Evolutionary conservation across 495 filamentous ascomycete genomes (phyloP).

Genomic region (Beverwykella pulmonaria): DNA sequence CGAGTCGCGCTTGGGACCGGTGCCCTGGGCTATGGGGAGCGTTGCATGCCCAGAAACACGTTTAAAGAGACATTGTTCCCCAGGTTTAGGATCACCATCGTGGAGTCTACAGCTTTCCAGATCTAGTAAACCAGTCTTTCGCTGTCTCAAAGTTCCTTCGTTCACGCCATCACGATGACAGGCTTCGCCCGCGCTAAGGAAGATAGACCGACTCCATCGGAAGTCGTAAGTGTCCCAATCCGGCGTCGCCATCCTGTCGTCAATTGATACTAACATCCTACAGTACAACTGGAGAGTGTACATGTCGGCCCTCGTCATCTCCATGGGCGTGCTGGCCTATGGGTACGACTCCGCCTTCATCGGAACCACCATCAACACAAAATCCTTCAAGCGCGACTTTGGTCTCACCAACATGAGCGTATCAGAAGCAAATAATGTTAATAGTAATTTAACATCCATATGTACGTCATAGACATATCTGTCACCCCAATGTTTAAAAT

Average conservation of each 20-base stretch:
- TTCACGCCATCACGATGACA: conserved; percentile 26
- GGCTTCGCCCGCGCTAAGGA: conserved; percentile 44
- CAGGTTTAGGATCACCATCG: conserved; percentile 12
- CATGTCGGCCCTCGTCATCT: conserved; percentile 33
- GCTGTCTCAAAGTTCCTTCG: neutral
- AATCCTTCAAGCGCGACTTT: conserved; percentile 44
- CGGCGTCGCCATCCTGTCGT: neutral
- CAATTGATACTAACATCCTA: conserved; percentile 4
- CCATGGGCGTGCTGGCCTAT: conserved; percentile 37
- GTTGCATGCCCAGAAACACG: neutral
- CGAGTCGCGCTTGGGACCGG: conserved; percentile 10
- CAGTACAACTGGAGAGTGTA: conserved; percentile 44
- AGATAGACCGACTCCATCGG: conserved; percentile 43
- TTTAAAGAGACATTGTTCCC: conserved; percentile 14
- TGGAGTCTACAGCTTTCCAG: neutral
- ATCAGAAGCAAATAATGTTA: conserved; percentile 38
- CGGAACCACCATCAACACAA: conserved; percentile 41
- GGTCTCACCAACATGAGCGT: conserved; percentile 38
- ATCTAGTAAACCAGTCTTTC: neutral
- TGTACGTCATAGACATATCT: conserved; percentile 13
- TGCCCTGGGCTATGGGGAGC: conserved; percentile 3
- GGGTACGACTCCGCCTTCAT: conserved; percentile 43
- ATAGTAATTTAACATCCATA: conserved; percentile 44
- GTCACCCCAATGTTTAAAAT: neutral
- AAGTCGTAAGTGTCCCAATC: conserved; percentile 31